Percentiles rank a stretch among this genome's conserved stretches.
These are phyloP conservation scores for Hypoxylon crocopeplum DNA, from an alignment of 495 filamentous ascomycete genomes.

Conservation along the genomic window DNA sequence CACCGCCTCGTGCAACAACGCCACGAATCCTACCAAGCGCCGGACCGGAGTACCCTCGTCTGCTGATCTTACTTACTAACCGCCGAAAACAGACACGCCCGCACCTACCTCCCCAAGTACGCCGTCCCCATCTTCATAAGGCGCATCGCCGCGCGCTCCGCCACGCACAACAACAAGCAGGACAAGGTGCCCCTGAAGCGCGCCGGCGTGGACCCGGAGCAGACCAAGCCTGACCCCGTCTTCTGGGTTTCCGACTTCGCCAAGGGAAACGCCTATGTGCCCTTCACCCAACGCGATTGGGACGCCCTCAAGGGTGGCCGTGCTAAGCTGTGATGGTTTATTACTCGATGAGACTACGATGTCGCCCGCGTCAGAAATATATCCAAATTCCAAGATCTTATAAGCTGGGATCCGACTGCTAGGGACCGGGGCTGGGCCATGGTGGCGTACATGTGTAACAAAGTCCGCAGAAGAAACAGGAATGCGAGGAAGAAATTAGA, in stretches of 20 bases:
- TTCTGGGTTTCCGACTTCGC: slow-evolving; percentile 63
- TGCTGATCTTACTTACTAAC: not conserved
- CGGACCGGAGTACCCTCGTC: not conserved
- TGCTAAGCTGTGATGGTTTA: slow-evolving; percentile 54
- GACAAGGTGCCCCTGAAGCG: slow-evolving; percentile 76
- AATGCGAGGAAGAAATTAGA: not conserved
- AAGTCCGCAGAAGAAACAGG: no score
- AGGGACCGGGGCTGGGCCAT: no score
- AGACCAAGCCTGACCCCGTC: slow-evolving; percentile 59
- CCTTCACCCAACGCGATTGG: slow-evolving; percentile 67
- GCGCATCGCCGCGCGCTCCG: slow-evolving; percentile 61
- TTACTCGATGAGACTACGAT: not conserved
- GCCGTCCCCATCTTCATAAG: slow-evolving; percentile 80
- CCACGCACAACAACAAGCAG: slow-evolving; percentile 86
- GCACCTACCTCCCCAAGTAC: slow-evolving; percentile 70
- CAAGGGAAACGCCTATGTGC: slow-evolving; percentile 58
- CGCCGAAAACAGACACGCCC: slow-evolving; percentile 48
- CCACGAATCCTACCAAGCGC: slow-evolving; percentile 1
- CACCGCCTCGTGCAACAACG: not conserved
- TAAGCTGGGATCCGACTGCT: no score
- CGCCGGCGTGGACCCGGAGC: slow-evolving; percentile 72
- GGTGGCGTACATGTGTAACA: no score
- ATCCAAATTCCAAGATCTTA: no score
- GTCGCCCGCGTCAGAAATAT: no score
- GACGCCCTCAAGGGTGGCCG: slow-evolving; percentile 55